Base-by-base conservation (phyloP, 2,329 filamentous ascomycete species). In the Dactylellina parvicollis region DNA sequence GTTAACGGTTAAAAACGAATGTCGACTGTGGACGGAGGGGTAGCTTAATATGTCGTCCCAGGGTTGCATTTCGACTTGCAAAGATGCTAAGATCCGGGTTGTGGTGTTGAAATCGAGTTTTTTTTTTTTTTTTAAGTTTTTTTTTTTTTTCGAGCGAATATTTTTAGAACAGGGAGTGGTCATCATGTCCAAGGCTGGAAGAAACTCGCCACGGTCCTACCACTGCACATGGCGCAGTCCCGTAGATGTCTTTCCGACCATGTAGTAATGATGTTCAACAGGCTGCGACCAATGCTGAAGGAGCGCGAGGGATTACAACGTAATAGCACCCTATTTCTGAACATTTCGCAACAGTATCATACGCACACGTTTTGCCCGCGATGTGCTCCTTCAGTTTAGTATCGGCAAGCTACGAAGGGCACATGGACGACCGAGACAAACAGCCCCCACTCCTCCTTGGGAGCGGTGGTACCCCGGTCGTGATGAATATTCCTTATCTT, bases 101-200 rank as follows among this genome's bases (percentile, higher is more conserved):
- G n/a, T n/a, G n/a, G n/a, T n/a, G n/a, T n/a, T n/a, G n/a, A n/a
- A n/a, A n/a, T n/a, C n/a, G n/a, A n/a, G n/a, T n/a, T n/a, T n/a
- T n/a, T n/a, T n/a, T n/a, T n/a, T n/a, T n/a, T n/a, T n/a, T n/a
- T n/a, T n/a, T n/a, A n/a, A n/a, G n/a, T n/a, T n/a, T n/a, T n/a
- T n/a, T 47, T 26, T 28, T 7, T 12, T 18, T 38, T 54, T 18
- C 30, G 14, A 38, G 32, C 18, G 49, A 38, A 54, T 67, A 67
- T 67, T 67, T 67, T 67, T 67, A 67, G 62, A 67, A 67, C 34
- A 18, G 32, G 10, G 9, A 22, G 16, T 8, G 20, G 20, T 22
- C 20, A 54, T 54, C 49, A 54, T 44, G 28, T 12, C 42, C 52
- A 47, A 40, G 32, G 30, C 46, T 40, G 42, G 50, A 34, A 57